Evolutionary conservation across 2,329 filamentous ascomycete genomes (phyloP).

Genomic region (Coniochaeta sp.): DNA sequence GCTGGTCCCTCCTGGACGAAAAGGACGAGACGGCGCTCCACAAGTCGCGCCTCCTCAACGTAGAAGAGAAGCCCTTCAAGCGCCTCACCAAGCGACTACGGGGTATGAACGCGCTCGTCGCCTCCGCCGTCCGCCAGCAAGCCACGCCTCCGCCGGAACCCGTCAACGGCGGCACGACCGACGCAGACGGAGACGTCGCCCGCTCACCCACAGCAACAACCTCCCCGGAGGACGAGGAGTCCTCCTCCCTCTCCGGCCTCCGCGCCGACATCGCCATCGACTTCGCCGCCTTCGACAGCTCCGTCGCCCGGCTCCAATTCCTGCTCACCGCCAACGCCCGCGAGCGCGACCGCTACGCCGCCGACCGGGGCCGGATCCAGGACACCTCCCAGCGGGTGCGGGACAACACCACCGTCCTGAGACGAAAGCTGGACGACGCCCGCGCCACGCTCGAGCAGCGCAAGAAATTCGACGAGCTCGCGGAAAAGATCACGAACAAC

Average conservation of each 20-base stretch:
- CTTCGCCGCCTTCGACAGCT: constrained; percentile 81
- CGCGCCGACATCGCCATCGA: constrained; percentile 81
- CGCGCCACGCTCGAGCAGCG: constrained; percentile 69
- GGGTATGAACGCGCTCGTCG: constrained; percentile 57
- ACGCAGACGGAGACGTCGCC: constrained; percentile 14
- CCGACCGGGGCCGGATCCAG: constrained; percentile 72
- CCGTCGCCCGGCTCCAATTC: constrained; percentile 81
- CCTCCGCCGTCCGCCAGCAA: constrained; percentile 41
- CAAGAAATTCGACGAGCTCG: constrained; percentile 81
- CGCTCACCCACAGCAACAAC: not conserved
- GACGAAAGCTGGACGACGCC: constrained; percentile 69
- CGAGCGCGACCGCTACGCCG: constrained; percentile 77
- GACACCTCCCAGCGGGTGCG: constrained; percentile 71
- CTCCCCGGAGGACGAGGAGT: constrained; percentile 20
- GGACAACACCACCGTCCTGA: constrained; percentile 65
- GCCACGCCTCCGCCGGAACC: constrained; percentile 61
- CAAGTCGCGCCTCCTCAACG: constrained; percentile 76
- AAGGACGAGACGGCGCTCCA: constrained; percentile 78
- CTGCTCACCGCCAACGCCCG: constrained; percentile 74
- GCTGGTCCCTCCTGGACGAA: constrained; percentile 64
- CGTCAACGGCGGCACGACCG: constrained; percentile 27
- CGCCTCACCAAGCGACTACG: constrained; percentile 78
- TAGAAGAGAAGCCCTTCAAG: constrained; percentile 90
- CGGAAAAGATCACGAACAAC: constrained; percentile 80
- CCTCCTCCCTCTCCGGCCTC: constrained; percentile 57